Conservation (phyloP, 192 early-diverging fungal species). For the Coemansia sp. region DNA sequence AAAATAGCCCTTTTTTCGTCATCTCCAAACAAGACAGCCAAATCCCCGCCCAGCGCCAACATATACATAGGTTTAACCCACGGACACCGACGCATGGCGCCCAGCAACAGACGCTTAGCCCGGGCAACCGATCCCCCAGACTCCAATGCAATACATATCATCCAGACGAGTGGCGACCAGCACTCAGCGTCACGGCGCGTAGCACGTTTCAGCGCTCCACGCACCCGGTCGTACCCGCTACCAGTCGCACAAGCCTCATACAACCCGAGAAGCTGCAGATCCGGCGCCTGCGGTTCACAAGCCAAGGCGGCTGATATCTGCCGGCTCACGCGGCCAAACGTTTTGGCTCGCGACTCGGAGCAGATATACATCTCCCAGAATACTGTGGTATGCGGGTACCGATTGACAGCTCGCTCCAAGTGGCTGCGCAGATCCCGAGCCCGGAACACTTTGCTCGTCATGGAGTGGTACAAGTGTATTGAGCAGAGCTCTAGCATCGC, state of each 20-base stretch:
- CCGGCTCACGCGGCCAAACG: constrained; percentile 12
- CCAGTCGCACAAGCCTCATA: not conserved
- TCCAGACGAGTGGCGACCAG: constrained; percentile 22
- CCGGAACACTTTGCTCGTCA: constrained; percentile 18
- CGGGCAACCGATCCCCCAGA: not conserved
- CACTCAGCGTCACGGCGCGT: constrained; percentile 13
- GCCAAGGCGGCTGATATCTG: not conserved
- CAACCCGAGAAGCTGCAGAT: not conserved
- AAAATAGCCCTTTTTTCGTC: constrained; percentile 17
- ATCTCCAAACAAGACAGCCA: constrained; percentile 2
- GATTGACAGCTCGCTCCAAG: constrained; percentile 11
- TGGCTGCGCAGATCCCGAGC: constrained; percentile 27
- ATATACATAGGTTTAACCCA: constrained; percentile 43
- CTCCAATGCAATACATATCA: constrained; percentile 14
- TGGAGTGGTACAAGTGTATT: constrained; percentile 27
- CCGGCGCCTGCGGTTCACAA: not conserved
- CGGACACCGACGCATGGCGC: constrained; percentile 23
- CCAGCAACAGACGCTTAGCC: constrained; percentile 14
- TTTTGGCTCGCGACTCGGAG: constrained; percentile 13
- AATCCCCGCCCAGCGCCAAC: constrained; percentile 9
- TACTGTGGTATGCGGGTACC: constrained; percentile 22
- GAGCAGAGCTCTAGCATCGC: constrained; percentile 29
- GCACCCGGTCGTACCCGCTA: constrained; percentile 1
- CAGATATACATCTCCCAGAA: constrained; percentile 38
- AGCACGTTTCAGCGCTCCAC: constrained; percentile 11